A percentile compares a stretch with the other conserved stretches of the same genome.
Conservation (phyloP, 495 filamentous ascomycete species). For the Tuber magnatum region DNA sequence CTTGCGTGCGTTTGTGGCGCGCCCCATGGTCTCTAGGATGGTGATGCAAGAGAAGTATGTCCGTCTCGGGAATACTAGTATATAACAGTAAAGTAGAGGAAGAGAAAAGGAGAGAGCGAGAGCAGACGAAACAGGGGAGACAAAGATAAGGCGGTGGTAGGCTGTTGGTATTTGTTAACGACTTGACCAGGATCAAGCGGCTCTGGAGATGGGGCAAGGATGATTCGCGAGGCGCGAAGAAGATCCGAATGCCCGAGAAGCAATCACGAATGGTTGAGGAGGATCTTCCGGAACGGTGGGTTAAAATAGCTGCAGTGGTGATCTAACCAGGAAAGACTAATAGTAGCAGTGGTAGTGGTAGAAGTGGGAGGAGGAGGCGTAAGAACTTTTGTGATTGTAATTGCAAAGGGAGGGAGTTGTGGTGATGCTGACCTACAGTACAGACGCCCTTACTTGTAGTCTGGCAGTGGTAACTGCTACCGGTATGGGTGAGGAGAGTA, state of each 20-base stretch:
- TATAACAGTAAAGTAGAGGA: slow-evolving; percentile 22
- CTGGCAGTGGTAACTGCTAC: neutral
- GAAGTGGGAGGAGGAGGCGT: neutral
- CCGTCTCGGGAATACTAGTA: slow-evolving; percentile 1
- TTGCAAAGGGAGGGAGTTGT: neutral
- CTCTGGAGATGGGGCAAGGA: slow-evolving; percentile 34
- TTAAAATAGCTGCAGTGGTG: slow-evolving; percentile 2
- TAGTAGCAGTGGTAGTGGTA: neutral
- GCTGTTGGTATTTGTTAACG: neutral
- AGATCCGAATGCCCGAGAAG: slow-evolving; percentile 24
- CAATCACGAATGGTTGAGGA: slow-evolving; percentile 4
- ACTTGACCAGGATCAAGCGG: slow-evolving; percentile 31
- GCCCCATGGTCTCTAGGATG: slow-evolving; percentile 44
- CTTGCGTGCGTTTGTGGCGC: slow-evolving; percentile 54
- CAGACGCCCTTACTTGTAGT: neutral
- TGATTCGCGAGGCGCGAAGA: slow-evolving; percentile 19
- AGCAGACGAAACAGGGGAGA: slow-evolving; percentile 27
- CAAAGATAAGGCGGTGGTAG: slow-evolving; percentile 19
- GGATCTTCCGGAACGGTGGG: slow-evolving; percentile 9
- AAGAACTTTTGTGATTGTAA: neutral
- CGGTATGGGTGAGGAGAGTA: neutral
- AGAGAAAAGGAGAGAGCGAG: slow-evolving; percentile 27
- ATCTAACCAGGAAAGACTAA: neutral
- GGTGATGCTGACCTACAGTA: neutral
- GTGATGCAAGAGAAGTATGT: slow-evolving; percentile 4